phyloP scores from a whole-genome alignment of 139 green algal genomes.

The Coccomyxa sp. region DNA sequence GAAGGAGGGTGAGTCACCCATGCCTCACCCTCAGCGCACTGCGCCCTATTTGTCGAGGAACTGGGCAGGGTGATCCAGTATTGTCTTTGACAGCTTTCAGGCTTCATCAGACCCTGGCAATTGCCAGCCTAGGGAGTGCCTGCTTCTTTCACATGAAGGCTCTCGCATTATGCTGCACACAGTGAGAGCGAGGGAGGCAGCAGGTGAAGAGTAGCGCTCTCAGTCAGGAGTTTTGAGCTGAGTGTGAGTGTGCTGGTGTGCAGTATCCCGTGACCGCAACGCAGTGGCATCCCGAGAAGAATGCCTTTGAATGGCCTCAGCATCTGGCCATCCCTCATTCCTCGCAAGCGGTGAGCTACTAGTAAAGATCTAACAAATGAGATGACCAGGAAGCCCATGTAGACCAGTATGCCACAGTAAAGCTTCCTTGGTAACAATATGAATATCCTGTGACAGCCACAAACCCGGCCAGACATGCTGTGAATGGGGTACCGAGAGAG shows the following conservation, averaged over 20 bases:
- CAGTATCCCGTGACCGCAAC: slow-evolving; percentile 57
- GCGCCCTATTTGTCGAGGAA: no score
- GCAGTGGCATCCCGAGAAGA: slow-evolving; percentile 83
- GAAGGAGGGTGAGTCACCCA: no score
- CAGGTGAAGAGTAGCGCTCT: no score
- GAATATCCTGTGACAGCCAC: not conserved
- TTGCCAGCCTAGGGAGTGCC: no score
- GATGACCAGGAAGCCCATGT: not conserved
- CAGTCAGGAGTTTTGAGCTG: not conserved
- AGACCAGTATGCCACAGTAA: not conserved
- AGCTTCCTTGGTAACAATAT: not conserved
- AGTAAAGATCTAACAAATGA: no score
- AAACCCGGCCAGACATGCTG: not conserved
- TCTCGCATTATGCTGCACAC: no score
- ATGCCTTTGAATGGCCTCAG: slow-evolving; percentile 56
- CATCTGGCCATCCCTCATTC: slow-evolving; percentile 58
- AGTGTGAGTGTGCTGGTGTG: slow-evolving; percentile 17
- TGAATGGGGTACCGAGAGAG: not conserved
- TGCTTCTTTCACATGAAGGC: no score
- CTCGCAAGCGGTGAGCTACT: slow-evolving; percentile 4
- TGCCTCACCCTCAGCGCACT: no score
- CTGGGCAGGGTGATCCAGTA: no score
- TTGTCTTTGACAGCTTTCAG: no score
- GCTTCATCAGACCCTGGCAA: no score
- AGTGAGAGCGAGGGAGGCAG: no score